Evolutionary conservation across 164 flowering plant species (phyloP).

Genomic region (Magnolia officinalis): DNA sequence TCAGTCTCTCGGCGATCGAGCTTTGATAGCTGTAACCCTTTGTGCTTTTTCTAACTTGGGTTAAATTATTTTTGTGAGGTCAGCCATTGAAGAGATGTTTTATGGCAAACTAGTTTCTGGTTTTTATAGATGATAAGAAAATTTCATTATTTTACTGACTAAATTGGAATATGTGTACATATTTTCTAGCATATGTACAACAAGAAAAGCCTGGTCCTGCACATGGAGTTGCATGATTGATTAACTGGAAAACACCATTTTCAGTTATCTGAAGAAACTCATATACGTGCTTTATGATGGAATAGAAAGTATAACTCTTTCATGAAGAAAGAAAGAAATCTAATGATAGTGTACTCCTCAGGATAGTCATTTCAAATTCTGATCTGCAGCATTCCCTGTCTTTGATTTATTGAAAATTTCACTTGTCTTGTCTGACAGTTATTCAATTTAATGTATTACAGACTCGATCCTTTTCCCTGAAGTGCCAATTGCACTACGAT

Average conservation of each 20-base stretch:
- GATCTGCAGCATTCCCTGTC: background rate
- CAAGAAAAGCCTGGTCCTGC: no score
- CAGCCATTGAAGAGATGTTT: no score
- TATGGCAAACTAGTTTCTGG: no score
- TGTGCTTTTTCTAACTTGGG: no score
- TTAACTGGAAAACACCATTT: no score
- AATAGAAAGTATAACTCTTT: background rate
- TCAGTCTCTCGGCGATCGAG: no score
- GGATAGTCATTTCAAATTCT: background rate
- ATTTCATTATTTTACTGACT: background rate
- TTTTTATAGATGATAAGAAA: no score
- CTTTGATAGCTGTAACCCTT: no score
- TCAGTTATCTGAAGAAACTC: no score
- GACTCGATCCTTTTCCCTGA: conserved; percentile 96
- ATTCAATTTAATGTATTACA: conserved; percentile 28
- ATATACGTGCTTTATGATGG: background rate
- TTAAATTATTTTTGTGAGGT: no score
- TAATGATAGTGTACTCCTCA: background rate
- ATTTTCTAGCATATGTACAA: background rate
- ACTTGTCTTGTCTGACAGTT: conserved; percentile 3
- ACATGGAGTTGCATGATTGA: no score
- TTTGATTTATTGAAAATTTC: background rate
- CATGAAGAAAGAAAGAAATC: background rate
- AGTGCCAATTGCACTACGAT: conserved; percentile 90
- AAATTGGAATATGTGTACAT: background rate